Conservation (phyloP, 1,284 basidiomycete species). For the Ceratobasidium sp. region DNA sequence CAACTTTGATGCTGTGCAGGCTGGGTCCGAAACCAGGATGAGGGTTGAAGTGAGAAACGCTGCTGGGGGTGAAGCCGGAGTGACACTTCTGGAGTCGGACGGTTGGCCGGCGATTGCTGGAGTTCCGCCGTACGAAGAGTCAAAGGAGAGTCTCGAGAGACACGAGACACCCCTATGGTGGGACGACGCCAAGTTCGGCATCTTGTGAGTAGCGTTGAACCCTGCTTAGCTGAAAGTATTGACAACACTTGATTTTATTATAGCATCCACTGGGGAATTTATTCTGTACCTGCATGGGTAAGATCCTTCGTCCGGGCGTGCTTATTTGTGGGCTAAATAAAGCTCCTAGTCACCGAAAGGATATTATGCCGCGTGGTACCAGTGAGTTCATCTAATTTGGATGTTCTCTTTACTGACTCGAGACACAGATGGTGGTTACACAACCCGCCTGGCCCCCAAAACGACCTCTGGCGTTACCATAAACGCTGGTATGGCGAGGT, state of each 20-base stretch:
- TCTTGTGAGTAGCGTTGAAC: slow-evolving; percentile 61
- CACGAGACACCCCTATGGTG: slow-evolving; percentile 66
- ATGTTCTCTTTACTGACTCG: not conserved
- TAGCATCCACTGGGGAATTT: slow-evolving; percentile 70
- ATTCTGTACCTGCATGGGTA: slow-evolving; percentile 58
- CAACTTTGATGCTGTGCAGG: slow-evolving; percentile 21
- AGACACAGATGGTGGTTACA: slow-evolving; percentile 29
- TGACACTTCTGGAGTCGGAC: slow-evolving; percentile 1
- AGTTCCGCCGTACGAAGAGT: slow-evolving; percentile 53
- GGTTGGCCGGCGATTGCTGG: slow-evolving; percentile 54
- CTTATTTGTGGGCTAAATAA: slow-evolving; percentile 47
- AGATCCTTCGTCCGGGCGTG: not conserved
- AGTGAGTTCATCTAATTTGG: slow-evolving; percentile 54
- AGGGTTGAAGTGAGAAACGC: slow-evolving; percentile 14
- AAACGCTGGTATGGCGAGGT: slow-evolving; percentile 63
- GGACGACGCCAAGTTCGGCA: slow-evolving; percentile 66
- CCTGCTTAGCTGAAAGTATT: not conserved
- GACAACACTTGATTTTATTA: not conserved
- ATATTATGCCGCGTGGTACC: slow-evolving; percentile 69
- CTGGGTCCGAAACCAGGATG: not conserved
- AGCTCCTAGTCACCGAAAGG: slow-evolving; percentile 28
- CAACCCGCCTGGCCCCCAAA: slow-evolving; percentile 25
- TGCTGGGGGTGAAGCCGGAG: not conserved
- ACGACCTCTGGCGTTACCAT: slow-evolving; percentile 61
- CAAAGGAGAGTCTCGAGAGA: slow-evolving; percentile 56